Base-by-base conservation (phyloP, 2,329 filamentous ascomycete species). In the Clarireedia monteithiana region DNA sequence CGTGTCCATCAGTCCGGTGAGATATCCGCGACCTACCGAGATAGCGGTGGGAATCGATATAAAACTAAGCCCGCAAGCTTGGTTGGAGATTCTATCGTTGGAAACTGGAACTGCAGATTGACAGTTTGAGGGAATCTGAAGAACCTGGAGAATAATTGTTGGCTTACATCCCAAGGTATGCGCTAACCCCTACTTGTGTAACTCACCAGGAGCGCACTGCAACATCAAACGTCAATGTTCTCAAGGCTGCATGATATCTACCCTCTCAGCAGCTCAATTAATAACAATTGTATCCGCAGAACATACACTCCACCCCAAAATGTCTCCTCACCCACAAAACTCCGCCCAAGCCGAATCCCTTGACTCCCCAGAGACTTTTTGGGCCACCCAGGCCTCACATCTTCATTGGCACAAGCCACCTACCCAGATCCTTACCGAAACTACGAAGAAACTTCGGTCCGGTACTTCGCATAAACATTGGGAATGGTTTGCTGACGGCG, bases 401-500 rank as follows among this genome's bases (percentile, higher is more conserved):
- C 75, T 97, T 3, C 74, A 86, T 70, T 96, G 91, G 91, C 86
- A 95, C 72, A 86, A 83, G 66, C 78, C 81, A 54, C 91, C 91
- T 6, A 79, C 79, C 12, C 75, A 77, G 0, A 80, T 82, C 0
- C 77, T 95, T 23, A 73, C 74, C 3, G 75, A 73, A 40, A 79
- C 76, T 20, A 82, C 77, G 48, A 91, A 88, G 71, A 81, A 75
- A 6, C 75, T 94, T 4, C 71, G 76, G 53, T 80, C 73, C 61
- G 84, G 84, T 55, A 72, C 76, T n/a, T 74, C 76, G 15, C 85
- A 95, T 68, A 78, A 83, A 44, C 84, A 87, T 67, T 96, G 91
- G 91, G 81, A 83, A 60, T 97, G 92, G 92, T 96, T 95, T 64
- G 82, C 88, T 0, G 89, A 84, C 60, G 92, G 91, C 60, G 84